Conservation (phyloP, 768 basidiomycete genomes). For the Chiua virens region DNA sequence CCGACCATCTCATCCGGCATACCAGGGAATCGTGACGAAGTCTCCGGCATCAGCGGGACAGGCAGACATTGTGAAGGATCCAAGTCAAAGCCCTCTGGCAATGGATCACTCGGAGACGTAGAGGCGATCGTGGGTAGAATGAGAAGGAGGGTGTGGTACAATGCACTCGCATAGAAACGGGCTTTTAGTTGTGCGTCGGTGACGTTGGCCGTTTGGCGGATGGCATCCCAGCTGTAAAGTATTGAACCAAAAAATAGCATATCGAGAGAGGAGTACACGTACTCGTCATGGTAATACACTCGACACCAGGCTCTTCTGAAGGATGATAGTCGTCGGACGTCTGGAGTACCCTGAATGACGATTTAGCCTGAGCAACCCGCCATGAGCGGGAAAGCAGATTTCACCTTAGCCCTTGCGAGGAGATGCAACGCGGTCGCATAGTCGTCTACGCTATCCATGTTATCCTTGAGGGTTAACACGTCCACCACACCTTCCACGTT, state of each 20-base stretch:
- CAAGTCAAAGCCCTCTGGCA: slow-evolving; percentile 51
- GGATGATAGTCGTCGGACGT: slow-evolving; percentile 65
- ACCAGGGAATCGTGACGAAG: slow-evolving; percentile 72
- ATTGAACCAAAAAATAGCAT: not conserved
- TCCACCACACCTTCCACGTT: slow-evolving; percentile 82
- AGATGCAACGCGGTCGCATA: slow-evolving; percentile 70
- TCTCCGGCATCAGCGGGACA: slow-evolving; percentile 57
- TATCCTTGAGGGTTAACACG: slow-evolving; percentile 83
- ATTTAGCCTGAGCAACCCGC: slow-evolving; percentile 8
- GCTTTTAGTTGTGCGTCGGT: slow-evolving; percentile 75
- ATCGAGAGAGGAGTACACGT: slow-evolving; percentile 29
- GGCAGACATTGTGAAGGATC: slow-evolving; percentile 58
- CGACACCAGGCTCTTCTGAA: slow-evolving; percentile 83
- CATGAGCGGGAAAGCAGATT: slow-evolving; percentile 5
- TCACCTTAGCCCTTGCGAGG: slow-evolving; percentile 54
- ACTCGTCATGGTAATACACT: slow-evolving; percentile 89
- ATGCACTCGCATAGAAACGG: slow-evolving; percentile 70
- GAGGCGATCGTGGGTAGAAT: slow-evolving; percentile 39
- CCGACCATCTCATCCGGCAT: slow-evolving; percentile 66
- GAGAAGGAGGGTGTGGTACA: slow-evolving; percentile 63
- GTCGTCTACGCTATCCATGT: slow-evolving; percentile 55
- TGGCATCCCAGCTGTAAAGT: slow-evolving; percentile 65
- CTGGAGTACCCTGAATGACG: slow-evolving; percentile 60
- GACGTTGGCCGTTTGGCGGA: slow-evolving; percentile 71
- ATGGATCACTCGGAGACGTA: slow-evolving; percentile 28